Conservation (phyloP, 2,329 filamentous ascomycete species). For the Colletotrichum godetiae region DNA sequence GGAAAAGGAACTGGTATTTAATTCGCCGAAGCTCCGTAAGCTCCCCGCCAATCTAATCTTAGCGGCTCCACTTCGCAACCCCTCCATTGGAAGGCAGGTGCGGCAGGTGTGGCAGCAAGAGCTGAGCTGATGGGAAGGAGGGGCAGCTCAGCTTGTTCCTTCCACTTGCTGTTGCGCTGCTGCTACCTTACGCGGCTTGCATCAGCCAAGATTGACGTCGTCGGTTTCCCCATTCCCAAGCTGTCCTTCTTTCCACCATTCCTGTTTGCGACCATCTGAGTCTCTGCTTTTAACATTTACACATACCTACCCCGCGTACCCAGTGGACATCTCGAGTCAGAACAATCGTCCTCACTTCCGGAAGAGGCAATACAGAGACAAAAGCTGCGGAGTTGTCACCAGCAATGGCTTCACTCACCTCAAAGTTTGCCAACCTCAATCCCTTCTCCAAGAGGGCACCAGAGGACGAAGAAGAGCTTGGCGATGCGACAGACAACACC, state of each 20-base stretch:
- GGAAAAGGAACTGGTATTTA: fast-evolving
- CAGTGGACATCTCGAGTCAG: neutral
- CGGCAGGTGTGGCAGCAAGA: neutral
- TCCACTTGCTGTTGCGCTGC: neutral
- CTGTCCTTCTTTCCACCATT: neutral
- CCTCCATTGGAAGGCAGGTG: constrained; percentile 5
- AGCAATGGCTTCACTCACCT: constrained; percentile 24
- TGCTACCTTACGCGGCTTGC: constrained; percentile 29
- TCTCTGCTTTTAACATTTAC: neutral
- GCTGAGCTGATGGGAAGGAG: constrained; percentile 11
- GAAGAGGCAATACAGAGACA: neutral
- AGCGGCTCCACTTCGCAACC: neutral
- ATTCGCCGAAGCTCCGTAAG: neutral
- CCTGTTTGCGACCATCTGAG: neutral
- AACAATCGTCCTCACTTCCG: neutral
- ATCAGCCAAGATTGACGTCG: constrained; percentile 34
- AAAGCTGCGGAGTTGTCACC: neutral
- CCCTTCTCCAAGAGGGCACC: constrained; percentile 46
- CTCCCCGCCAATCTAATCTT: neutral
- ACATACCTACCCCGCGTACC: neutral
- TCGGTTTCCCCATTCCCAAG: constrained; percentile 5
- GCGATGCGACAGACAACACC: constrained; percentile 61
- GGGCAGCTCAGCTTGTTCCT: neutral
- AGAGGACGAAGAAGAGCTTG: constrained; percentile 60
- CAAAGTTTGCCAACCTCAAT: constrained; percentile 50